Base-by-base conservation (phyloP, 2,329 filamentous ascomycete species). In the Alternaria ventricosa region DNA sequence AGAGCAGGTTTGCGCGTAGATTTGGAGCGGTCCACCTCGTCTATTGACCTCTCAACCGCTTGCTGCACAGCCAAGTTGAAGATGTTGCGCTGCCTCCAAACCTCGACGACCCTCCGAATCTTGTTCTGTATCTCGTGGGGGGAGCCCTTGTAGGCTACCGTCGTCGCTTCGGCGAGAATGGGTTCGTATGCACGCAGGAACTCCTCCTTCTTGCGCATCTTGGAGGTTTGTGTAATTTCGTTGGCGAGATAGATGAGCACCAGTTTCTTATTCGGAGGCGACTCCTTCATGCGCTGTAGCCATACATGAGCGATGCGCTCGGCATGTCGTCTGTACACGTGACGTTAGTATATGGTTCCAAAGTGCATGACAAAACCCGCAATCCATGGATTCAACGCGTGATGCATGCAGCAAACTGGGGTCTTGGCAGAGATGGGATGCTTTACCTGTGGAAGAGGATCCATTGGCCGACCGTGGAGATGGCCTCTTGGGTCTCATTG, bases 401-500 rank as follows among this genome's bases (percentile, higher is more conserved):
- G 22, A 53, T 30, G 22, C 18, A 30, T 49, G 49, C 46, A 61
- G 27, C 55, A 23, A 44, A 30, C 23, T 51, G 58, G 51, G 49
- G 36, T 33, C 33, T 33, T 47, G 13, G 41, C 57, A 12, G 53
- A 60, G 18, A 59, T 43, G 54, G 63, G 60, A 44, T 55, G 61
- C 55, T 61, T 71, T 89, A 97, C 94, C 94, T 91, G 83, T 99
- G 95, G 80, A 99, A 99, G 91, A 99, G 96, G 66, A 99, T 96
- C 96, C 96, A 99, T 89, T 98, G 95, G 61, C 96, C 94, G 66
- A 97, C 94, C 36, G 93, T 95, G 65, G 97, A 89, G 76, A 99
- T 98, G 82, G 94, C 96, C 79, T 99, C 96, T 80, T 99, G 95
- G 11, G 94, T 97, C 82, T 99, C 96, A 81, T 97, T 97, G 66